These are phyloP conservation scores for Mycena olivaceomarginata DNA, from an alignment of 768 basidiomycete genomes.

Conservation along the genomic window DNA sequence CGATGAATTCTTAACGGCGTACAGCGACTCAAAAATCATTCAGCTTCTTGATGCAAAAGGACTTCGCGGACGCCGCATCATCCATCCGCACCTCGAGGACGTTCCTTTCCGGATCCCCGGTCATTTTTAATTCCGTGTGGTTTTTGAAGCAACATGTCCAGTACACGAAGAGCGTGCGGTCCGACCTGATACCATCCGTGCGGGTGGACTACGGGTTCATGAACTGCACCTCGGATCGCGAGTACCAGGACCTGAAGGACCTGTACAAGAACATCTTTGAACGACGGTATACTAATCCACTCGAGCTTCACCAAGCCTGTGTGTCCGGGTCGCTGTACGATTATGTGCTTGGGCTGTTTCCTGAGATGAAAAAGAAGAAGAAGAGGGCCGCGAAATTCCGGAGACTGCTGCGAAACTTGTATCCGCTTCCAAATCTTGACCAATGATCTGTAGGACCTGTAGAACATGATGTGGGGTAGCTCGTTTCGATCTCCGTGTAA, in stretches of 20 bases:
- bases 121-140: constrained; percentile 57
- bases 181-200: constrained; percentile 37
- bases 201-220: constrained; percentile 59
- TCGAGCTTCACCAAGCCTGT: constrained; percentile 59
- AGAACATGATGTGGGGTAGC: no score
- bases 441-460: no score
- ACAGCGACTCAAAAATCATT: constrained; percentile 46
- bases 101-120: constrained; percentile 48
- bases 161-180: constrained; percentile 24
- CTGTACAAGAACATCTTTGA: constrained; percentile 58
- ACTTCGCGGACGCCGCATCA: constrained; percentile 16
- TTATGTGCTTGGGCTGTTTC: constrained; percentile 48
- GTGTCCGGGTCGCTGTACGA: constrained; percentile 54
- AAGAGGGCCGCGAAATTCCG: constrained; percentile 45
- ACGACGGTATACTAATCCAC: constrained; percentile 48
- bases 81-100: constrained; percentile 48
- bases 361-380: constrained; percentile 47
- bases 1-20: constrained; percentile 57
- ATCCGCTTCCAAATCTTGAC: constrained; percentile 43
- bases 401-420: constrained; percentile 55
- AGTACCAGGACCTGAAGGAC: constrained; percentile 51
- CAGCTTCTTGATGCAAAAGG: constrained; percentile 52
- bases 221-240: constrained; percentile 54
- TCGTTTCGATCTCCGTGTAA: not conserved
- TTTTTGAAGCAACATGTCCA: constrained; percentile 55